A percentile compares a stretch with the other conserved stretches of the same genome.
Evolutionary conservation across 257 asterid species (phyloP).

Genomic region (Coffea canephora): DNA sequence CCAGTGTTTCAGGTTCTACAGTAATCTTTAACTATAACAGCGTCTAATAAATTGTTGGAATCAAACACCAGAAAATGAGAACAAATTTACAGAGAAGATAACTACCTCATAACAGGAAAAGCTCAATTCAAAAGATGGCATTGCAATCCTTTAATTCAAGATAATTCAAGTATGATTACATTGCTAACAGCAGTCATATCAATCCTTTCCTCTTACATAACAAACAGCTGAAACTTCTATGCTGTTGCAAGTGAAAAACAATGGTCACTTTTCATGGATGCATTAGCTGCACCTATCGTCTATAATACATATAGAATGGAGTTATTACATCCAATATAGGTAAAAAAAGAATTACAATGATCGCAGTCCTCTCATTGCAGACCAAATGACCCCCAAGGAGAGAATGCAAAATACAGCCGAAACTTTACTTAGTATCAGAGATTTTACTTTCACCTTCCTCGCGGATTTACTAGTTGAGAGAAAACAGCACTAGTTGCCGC

Average conservation of each 20-base stretch:
- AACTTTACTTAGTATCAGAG: not conserved
- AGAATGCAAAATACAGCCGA: not conserved
- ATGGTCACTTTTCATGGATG: slow-evolving; percentile 11
- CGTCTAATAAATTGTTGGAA: no score
- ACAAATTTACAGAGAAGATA: not conserved
- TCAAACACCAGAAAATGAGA: not conserved
- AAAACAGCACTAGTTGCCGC: slow-evolving; percentile 47
- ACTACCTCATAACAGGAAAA: not conserved
- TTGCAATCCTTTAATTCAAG: slow-evolving; percentile 4
- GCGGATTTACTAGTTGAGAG: slow-evolving; percentile 48
- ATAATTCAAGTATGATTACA: slow-evolving; percentile 25
- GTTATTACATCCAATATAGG: slow-evolving; percentile 7
- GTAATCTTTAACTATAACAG: not conserved
- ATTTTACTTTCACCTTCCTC: slow-evolving; percentile 36
- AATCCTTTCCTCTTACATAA: slow-evolving; percentile 13
- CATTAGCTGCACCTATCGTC: slow-evolving; percentile 3
- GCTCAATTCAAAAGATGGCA: not conserved
- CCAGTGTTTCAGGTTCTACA: not conserved
- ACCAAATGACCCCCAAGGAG: slow-evolving; percentile 9
- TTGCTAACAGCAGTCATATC: slow-evolving; percentile 9
- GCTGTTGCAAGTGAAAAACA: slow-evolving; percentile 24
- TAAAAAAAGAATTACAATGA: slow-evolving; percentile 38
- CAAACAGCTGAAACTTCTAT: slow-evolving; percentile 33
- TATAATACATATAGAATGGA: slow-evolving; percentile 16
- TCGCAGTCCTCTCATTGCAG: slow-evolving; percentile 22